Evolutionary conservation across 345 rosid species (phyloP).

Genomic region (Cardiospermum halicacabum): DNA sequence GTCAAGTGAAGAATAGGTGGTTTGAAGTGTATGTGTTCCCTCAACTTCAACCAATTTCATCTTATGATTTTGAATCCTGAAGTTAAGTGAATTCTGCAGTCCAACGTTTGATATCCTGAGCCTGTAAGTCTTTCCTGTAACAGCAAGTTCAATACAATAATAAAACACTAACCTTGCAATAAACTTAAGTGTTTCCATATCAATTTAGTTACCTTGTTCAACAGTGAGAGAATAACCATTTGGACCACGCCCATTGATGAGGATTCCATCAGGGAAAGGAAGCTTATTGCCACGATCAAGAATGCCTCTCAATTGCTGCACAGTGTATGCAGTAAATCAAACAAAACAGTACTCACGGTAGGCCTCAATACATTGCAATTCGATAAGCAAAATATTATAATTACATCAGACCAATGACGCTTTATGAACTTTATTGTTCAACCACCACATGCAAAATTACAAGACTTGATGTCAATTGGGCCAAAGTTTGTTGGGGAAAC

Average conservation of each 20-base stretch:
- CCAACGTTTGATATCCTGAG: slow-evolving; percentile 92
- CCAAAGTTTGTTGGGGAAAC: background rate
- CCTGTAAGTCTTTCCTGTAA: slow-evolving; percentile 83
- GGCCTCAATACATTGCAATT: background rate
- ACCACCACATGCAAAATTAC: background rate
- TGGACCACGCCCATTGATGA: slow-evolving; percentile 80
- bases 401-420: background rate
- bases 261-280: slow-evolving; percentile 77
- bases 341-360: background rate
- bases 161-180: background rate
- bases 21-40: slow-evolving; percentile 84
- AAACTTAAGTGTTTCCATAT: background rate
- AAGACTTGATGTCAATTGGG: background rate
- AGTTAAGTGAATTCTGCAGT: slow-evolving; percentile 76
- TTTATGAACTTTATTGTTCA: background rate
- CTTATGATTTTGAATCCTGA: slow-evolving; percentile 85
- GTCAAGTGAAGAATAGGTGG: slow-evolving; percentile 79
- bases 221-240: slow-evolving; percentile 60
- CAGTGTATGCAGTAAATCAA: background rate
- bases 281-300: slow-evolving; percentile 64
- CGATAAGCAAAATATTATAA: background rate
- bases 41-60: slow-evolving; percentile 85
- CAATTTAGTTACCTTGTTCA: slow-evolving; percentile 59
- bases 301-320: slow-evolving; percentile 47
- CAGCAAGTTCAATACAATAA: background rate